Conservation (phyloP, 2,329 filamentous ascomycete genomes). For the Dactylellina parvicollis region DNA sequence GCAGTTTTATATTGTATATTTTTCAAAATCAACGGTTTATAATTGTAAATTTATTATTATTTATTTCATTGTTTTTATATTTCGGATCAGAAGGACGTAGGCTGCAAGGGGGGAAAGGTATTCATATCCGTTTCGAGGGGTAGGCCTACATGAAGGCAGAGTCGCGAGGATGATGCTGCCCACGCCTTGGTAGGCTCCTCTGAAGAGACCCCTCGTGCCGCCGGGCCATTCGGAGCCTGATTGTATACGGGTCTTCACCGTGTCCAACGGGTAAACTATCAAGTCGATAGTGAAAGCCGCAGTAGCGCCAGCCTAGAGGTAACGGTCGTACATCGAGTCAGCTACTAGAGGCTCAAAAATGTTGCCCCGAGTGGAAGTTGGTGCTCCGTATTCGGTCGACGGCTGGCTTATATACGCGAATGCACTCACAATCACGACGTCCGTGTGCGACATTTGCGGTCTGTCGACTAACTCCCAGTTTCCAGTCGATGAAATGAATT, state of each 20-base stretch:
- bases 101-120: neutral
- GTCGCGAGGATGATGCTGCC: constrained; percentile 86
- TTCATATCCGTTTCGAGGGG: neutral
- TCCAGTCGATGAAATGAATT: no score
- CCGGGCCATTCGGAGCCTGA: constrained; percentile 73
- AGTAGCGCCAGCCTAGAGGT: constrained; percentile 77
- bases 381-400: no score
- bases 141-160: constrained; percentile 78
- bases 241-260: constrained; percentile 85
- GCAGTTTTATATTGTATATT: neutral
- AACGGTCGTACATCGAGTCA: neutral
- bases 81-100: neutral
- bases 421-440: constrained; percentile 31
- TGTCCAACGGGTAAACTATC: constrained; percentile 87
- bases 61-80: no score
- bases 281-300: constrained; percentile 88
- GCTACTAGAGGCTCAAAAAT: neutral
- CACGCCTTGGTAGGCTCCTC: constrained; percentile 85
- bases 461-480: no score
- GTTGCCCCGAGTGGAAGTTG: no score
- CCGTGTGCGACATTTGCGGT: constrained; percentile 26
- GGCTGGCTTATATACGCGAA: neutral
- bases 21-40: neutral
- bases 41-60: neutral
- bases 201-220: constrained; percentile 71